These are phyloP conservation scores for Petunia hybrid DNA, from an alignment of 305 asterid genomes.

Conservation along the genomic window DNA sequence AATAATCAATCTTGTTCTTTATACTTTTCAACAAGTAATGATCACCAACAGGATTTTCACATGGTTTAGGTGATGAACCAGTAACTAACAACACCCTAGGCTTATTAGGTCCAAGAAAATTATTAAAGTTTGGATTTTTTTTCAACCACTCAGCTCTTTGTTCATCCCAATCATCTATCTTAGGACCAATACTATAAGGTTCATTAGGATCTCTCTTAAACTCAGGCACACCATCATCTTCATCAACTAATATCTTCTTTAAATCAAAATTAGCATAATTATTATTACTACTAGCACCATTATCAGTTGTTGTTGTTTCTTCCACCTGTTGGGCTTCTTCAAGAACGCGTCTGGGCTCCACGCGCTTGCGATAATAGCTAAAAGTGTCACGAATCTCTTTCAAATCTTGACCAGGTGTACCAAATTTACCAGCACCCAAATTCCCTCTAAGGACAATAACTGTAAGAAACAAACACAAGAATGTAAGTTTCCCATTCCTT, in stretches of 20 bases:
- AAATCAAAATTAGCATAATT: conserved; percentile 64
- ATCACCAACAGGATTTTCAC: conserved; percentile 88
- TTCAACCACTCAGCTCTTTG: conserved; percentile 76
- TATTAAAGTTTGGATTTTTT: conserved; percentile 58
- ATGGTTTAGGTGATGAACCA: conserved; percentile 85
- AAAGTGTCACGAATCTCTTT: conserved; percentile 70
- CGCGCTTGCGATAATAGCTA: conserved; percentile 62
- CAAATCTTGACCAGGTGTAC: conserved; percentile 75
- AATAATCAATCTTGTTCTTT: conserved; percentile 85
- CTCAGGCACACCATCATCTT: conserved; percentile 63
- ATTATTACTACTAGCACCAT: conserved; percentile 35
- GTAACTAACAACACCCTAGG: conserved; percentile 82
- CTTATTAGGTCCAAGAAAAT: conserved; percentile 52
- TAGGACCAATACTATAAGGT: conserved; percentile 76
- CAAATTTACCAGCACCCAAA: conserved; percentile 74
- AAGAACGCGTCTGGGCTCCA: conserved; percentile 78
- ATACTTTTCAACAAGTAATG: conserved; percentile 84
- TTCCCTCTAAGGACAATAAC: conserved; percentile 68
- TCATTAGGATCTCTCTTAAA: conserved; percentile 59
- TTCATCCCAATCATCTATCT: conserved; percentile 77
- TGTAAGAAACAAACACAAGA: conserved; percentile 72
- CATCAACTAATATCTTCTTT: conserved; percentile 62
- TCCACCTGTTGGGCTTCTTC: conserved; percentile 57
- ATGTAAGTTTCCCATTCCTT: conserved; percentile 70
- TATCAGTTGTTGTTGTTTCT: neutral